phyloP scores from a whole-genome alignment of 495 filamentous ascomycete species.

The Neohortaea acidophila region DNA sequence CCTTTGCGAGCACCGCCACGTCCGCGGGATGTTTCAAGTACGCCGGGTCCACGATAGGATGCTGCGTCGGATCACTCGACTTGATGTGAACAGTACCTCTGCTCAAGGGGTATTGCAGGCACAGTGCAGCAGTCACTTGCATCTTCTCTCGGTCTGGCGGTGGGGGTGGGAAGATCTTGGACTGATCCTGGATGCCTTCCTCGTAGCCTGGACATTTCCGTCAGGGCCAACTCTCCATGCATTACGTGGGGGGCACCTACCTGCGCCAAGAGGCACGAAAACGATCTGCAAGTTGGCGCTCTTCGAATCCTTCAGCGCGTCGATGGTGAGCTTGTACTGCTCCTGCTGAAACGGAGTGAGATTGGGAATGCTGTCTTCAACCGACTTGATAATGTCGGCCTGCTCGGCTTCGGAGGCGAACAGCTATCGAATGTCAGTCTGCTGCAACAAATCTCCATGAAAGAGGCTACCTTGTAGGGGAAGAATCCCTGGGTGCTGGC shows the following conservation, averaged over 20 bases:
- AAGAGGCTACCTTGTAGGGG: conserved; percentile 8
- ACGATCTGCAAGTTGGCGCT: conserved; percentile 10
- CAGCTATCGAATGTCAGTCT: not conserved
- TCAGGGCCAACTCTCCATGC: conserved; percentile 15
- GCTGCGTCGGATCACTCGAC: conserved; percentile 7
- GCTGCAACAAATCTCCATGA: not conserved
- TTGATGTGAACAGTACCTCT: conserved; percentile 16
- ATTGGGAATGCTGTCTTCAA: conserved; percentile 4
- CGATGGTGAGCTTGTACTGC: conserved; percentile 9
- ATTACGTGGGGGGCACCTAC: conserved; percentile 1
- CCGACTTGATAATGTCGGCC: conserved; percentile 1
- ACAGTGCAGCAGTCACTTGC: conserved; percentile 2
- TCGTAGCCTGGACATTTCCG: conserved; percentile 6
- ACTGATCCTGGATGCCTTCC: conserved; percentile 12
- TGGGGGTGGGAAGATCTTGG: conserved; percentile 5
- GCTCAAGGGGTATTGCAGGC: conserved; percentile 11
- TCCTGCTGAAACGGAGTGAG: conserved; percentile 11
- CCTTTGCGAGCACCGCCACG: conserved; percentile 9
- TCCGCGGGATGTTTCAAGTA: conserved; percentile 12
- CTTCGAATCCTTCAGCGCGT: conserved; percentile 5
- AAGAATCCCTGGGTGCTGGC: conserved; percentile 17
- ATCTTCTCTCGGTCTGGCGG: conserved; percentile 1
- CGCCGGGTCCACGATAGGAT: conserved; percentile 10
- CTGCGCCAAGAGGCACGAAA: conserved; percentile 1
- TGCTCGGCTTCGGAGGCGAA: conserved; percentile 7